Conservation (phyloP, 768 basidiomycete genomes). For the Mycena maculata region DNA sequence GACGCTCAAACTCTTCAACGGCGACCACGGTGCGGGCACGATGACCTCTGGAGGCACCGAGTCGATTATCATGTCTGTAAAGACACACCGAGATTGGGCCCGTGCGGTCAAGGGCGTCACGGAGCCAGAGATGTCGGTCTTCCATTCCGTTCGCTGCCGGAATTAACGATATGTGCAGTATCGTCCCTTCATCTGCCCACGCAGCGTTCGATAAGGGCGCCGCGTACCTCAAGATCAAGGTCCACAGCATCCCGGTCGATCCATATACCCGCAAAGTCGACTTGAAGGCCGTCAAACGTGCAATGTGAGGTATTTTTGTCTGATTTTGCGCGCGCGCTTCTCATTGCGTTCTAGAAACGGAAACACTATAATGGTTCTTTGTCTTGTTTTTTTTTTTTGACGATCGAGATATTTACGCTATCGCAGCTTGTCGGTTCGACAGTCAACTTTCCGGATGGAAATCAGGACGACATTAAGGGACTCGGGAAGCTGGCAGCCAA, state of each 20-base stretch:
- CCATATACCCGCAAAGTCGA: slow-evolving; percentile 80
- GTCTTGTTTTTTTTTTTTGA: not conserved
- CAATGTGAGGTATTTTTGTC: slow-evolving; percentile 71
- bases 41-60: slow-evolving; percentile 98
- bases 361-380: slow-evolving; percentile 86
- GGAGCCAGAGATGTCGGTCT: slow-evolving; percentile 88
- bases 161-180: slow-evolving; percentile 54
- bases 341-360: slow-evolving; percentile 64
- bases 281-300: slow-evolving; percentile 80
- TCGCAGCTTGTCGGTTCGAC: slow-evolving; percentile 85
- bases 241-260: slow-evolving; percentile 88
- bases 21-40: slow-evolving; percentile 86
- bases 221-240: slow-evolving; percentile 89
- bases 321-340: not conserved
- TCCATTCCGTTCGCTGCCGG: not conserved
- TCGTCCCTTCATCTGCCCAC: slow-evolving; percentile 87
- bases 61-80: slow-evolving; percentile 94
- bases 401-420: slow-evolving; percentile 13
- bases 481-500: slow-evolving; percentile 80
- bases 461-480: slow-evolving; percentile 86
- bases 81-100: slow-evolving; percentile 96
- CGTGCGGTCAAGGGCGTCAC: slow-evolving; percentile 85
- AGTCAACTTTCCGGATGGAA: slow-evolving; percentile 87
- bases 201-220: slow-evolving; percentile 96
- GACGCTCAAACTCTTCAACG: slow-evolving; percentile 87